Conservation (phyloP, 352 stramenopile genomes). For the Phytophthora pluvialis region DNA sequence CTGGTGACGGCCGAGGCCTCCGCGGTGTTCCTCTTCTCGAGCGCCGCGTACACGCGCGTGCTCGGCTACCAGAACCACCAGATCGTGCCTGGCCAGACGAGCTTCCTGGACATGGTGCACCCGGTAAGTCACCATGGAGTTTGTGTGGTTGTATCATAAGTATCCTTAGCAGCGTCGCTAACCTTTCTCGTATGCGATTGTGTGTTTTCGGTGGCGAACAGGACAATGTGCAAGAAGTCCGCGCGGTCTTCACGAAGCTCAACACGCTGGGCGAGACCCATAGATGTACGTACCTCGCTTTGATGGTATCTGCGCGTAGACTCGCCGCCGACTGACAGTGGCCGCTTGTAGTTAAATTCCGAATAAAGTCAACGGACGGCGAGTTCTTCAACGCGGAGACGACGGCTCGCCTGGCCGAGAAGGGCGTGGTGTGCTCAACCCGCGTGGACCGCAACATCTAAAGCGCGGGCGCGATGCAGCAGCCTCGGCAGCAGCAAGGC, state of each 20-base stretch:
- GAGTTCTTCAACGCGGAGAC: conserved; percentile 81
- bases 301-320: conserved; percentile 5
- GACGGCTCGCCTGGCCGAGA: conserved; percentile 71
- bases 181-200: conserved; percentile 5
- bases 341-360: conserved; percentile 63
- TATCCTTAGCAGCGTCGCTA: conserved; percentile 10
- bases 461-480: conserved; percentile 20
- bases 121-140: conserved; percentile 49
- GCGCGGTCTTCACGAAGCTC: conserved; percentile 67
- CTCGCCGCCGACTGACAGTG: background rate
- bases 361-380: conserved; percentile 84
- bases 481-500: conserved; percentile 6
- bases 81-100: conserved; percentile 74
- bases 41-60: conserved; percentile 69
- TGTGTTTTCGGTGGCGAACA: conserved; percentile 27
- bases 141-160: conserved; percentile 8
- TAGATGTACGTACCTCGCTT: conserved; percentile 61
- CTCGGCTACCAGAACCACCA: conserved; percentile 83
- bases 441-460: conserved; percentile 74
- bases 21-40: conserved; percentile 73
- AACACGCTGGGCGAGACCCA: conserved; percentile 67
- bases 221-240: conserved; percentile 72
- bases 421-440: conserved; percentile 81
- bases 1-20: conserved; percentile 71
- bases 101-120: conserved; percentile 87